These are phyloP conservation scores for Rubia balearica DNA, from an alignment of 305 asterid species.

Conservation along the genomic window DNA sequence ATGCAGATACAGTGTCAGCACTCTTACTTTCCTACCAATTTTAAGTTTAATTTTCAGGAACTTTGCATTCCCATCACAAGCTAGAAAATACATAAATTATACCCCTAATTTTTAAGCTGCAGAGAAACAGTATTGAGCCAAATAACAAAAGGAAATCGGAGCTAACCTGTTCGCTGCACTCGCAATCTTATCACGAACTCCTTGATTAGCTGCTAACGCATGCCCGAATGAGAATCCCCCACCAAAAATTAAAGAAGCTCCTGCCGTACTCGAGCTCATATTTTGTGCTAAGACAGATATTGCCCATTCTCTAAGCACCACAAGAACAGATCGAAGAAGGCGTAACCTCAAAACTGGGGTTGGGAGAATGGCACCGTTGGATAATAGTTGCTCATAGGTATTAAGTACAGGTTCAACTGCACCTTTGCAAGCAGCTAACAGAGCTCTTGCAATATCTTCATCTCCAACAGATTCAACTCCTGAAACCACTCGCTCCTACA, in stretches of 20 bases:
- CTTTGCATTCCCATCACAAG: background rate
- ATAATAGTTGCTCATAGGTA: conserved; percentile 73
- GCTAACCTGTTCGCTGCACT: conserved; percentile 80
- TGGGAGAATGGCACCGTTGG: conserved; percentile 66
- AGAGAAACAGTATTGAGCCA: background rate
- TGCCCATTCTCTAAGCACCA: conserved; percentile 83
- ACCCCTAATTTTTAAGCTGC: background rate
- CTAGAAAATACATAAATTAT: background rate
- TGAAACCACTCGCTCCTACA: conserved; percentile 66
- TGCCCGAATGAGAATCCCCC: conserved; percentile 61
- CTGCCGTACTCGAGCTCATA: conserved; percentile 76
- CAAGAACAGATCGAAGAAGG: conserved; percentile 78
- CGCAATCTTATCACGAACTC: conserved; percentile 77
- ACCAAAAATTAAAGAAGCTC: conserved; percentile 82
- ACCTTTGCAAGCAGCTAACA: conserved; percentile 85
- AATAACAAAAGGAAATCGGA: conserved; percentile 2
- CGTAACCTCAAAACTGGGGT: conserved; percentile 68
- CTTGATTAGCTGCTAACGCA: conserved; percentile 52
- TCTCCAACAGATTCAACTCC: conserved; percentile 79
- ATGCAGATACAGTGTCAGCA: background rate
- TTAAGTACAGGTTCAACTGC: conserved; percentile 78
- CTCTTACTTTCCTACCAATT: background rate
- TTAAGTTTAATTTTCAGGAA: background rate
- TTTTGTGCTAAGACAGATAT: conserved; percentile 62
- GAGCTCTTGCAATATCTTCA: conserved; percentile 87